These are phyloP conservation scores for Epichloe festucae DNA, from an alignment of 2,329 filamentous ascomycete species.

Conservation along the genomic window DNA sequence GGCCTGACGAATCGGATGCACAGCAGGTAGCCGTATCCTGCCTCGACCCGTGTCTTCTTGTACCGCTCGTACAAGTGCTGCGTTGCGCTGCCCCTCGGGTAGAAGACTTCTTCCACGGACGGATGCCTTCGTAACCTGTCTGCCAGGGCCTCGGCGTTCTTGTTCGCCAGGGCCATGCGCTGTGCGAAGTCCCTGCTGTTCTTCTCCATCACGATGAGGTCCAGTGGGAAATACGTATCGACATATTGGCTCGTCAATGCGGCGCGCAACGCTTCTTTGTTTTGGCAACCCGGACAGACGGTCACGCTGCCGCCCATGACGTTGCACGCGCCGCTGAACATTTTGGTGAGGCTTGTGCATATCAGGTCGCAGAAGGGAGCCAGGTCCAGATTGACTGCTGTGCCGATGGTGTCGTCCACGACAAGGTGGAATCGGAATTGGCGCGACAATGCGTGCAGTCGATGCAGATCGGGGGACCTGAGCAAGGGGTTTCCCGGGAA, in stretches of 20 bases:
- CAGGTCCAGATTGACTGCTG: conserved; percentile 33
- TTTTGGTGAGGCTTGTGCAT: conserved; percentile 39
- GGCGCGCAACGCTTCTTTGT: conserved; percentile 19
- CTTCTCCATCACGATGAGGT: conserved; percentile 19
- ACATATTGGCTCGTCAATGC: conserved; percentile 10
- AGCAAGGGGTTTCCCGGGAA: conserved; percentile 22
- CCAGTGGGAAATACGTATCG: conserved; percentile 14
- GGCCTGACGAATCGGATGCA: conserved; percentile 32
- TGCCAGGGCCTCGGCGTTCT: conserved; percentile 14
- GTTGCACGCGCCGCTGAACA: conserved; percentile 41
- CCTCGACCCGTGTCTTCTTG: conserved; percentile 15
- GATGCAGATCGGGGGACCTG: conserved; percentile 15
- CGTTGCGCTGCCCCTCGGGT: conserved; percentile 26
- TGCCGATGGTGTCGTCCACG: conserved; percentile 33
- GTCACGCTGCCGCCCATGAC: conserved; percentile 35
- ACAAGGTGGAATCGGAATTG: conserved; percentile 27
- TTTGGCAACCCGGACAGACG: conserved; percentile 28
- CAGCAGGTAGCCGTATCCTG: conserved; percentile 39
- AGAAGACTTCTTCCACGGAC: conserved; percentile 20
- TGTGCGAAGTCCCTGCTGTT: conserved; percentile 26
- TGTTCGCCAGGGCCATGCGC: conserved; percentile 17
- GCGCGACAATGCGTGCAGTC: conserved; percentile 16
- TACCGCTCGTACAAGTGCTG: conserved; percentile 18
- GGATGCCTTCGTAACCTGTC: conserved; percentile 14
- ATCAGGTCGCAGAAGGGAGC: conserved; percentile 33